Percentiles rank a stretch among this genome's conserved stretches.
Conservation (phyloP, 164 flowering plant species). For the Magnolia changhungtana region DNA sequence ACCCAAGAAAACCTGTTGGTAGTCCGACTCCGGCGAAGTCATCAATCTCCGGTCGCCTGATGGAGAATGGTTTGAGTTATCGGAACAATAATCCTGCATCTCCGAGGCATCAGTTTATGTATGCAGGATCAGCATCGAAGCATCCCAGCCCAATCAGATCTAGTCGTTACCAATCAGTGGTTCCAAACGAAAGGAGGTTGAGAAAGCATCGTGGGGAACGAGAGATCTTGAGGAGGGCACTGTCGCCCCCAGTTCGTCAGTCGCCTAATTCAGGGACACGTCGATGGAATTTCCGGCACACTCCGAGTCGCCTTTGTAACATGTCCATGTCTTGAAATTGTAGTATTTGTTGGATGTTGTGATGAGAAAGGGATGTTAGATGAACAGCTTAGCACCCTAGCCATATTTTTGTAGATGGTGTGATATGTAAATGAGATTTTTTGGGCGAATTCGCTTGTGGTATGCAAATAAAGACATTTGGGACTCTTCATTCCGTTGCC, state of each 20-base stretch:
- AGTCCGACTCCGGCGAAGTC: not conserved
- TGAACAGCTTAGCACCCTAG: not conserved
- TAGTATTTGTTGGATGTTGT: not conserved
- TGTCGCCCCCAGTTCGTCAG: conserved; percentile 3
- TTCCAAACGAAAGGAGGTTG: not conserved
- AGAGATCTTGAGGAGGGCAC: conserved; percentile 9
- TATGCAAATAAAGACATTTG: not conserved
- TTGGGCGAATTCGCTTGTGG: not conserved
- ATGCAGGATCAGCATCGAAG: too few relatives aligned
- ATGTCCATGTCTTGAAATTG: conserved; percentile 7
- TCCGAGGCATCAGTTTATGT: not conserved
- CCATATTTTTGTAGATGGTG: not conserved
- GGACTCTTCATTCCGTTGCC: too few relatives aligned
- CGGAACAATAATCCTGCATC: not conserved
- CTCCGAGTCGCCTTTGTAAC: conserved; percentile 4
- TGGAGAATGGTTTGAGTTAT: not conserved
- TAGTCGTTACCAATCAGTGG: not conserved
- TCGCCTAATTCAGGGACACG: not conserved
- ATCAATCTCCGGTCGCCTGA: not conserved
- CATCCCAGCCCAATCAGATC: too few relatives aligned
- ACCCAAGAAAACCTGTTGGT: not conserved
- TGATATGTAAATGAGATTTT: not conserved
- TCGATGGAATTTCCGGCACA: conserved; percentile 11
- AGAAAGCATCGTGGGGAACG: conserved; percentile 2
- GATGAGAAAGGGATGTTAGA: not conserved